Base-by-base conservation (phyloP, 352 stramenopile genomes). In the Phytophthora tubulina region DNA sequence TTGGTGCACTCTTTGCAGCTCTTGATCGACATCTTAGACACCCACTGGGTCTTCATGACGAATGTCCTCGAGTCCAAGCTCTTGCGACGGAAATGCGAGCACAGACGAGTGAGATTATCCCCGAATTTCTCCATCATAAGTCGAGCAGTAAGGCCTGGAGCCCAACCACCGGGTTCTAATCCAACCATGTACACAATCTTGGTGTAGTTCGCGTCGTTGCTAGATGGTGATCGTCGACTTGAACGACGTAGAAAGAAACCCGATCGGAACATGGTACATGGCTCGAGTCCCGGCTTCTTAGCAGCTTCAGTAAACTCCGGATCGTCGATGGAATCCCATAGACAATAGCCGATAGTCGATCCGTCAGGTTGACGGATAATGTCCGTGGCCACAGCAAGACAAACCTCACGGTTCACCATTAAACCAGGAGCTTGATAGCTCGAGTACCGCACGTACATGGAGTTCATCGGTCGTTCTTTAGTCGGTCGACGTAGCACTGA, bases 111-210 rank as follows among this genome's bases (percentile, higher is more conserved):
- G 33, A 91, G 53, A 17, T 79, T 83, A 13, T 59, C 59, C 6
- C 81, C 79, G 58, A 88, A 86, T 14, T 61, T 60, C 13, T 88
- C 72, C 77, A 91, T 89, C 4, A 81, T 30, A 4, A 85, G 21
- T 44, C 72, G 42, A 10, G 79, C 61, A 3, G 74, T 79, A 17
- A 90, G 60, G 8, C 73, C 67, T 5, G 78, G 75, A 9, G 73
- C 70, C 27, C 65, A 71, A 2, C 79, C 79, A 13, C 75, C 78
- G 53, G 68, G 63, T 44, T 86, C 73, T 15, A 85, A 53, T 1
- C 81, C 83, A 6, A 88, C 70, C 56, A 91, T 73, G 62, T 91
- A 88, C 27, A 89, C 77, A 32, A 91, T 88, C 72, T 91, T 87
- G 39, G 83, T 91, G 27, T 63, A 63, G 4, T 31, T 63, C 4